These are phyloP conservation scores for Themeda triandra DNA, from an alignment of 176 grass and related monocot species.

Conservation along the genomic window DNA sequence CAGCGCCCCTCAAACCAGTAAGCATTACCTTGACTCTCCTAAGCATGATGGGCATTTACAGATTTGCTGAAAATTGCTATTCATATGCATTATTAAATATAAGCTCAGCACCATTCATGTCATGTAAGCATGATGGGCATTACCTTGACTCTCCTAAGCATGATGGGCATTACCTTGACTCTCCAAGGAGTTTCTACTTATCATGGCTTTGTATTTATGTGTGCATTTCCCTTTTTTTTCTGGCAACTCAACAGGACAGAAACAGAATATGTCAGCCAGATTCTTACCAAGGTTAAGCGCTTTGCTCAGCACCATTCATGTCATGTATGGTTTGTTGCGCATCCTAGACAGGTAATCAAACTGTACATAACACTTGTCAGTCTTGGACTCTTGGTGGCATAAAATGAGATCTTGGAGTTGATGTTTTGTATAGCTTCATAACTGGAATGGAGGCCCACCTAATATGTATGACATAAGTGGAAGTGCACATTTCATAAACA, in stretches of 20 bases:
- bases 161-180: too few species aligned
- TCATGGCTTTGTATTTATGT: neutral
- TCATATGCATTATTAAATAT: constrained; percentile 1
- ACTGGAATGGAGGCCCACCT: constrained; percentile 76
- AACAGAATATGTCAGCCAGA: constrained; percentile 97
- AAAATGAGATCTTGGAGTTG: constrained; percentile 14
- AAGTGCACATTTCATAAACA: constrained; percentile 98
- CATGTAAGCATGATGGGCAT: too few species aligned
- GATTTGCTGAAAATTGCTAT: neutral
- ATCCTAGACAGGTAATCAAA: constrained; percentile 88
- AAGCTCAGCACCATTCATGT: too few species aligned
- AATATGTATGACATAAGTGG: constrained; percentile 98
- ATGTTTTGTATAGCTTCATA: constrained; percentile 62
- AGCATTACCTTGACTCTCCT: neutral
- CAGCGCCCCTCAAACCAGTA: constrained; percentile 78
- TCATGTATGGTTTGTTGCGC: constrained; percentile 99
- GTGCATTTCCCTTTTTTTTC: neutral
- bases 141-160: too few species aligned
- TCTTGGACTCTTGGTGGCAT: neutral
- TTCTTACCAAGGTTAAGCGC: constrained; percentile 86
- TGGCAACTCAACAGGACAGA: constrained; percentile 60
- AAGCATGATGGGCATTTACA: neutral
- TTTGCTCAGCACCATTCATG: constrained; percentile 97
- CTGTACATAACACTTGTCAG: neutral
- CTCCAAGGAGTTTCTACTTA: neutral